Evolutionary conservation across 106 monocot species (phyloP).

Genomic region (Amphibolis antarctica): DNA sequence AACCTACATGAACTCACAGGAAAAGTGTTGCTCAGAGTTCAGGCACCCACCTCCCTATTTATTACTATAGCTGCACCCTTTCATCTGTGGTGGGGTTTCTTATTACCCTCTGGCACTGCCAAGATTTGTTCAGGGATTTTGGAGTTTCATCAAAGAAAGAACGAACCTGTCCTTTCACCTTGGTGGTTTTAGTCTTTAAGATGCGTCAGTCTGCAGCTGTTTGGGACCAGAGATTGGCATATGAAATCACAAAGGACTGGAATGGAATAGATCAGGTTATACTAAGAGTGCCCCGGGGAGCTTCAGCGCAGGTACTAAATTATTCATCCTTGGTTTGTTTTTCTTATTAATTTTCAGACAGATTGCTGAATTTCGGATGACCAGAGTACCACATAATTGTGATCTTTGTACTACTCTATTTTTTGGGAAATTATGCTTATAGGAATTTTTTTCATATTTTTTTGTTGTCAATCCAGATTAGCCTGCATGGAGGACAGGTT

Average conservation of each 20-base stretch:
- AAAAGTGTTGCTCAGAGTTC: slow-evolving; percentile 10
- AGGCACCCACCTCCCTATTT: slow-evolving; percentile 10
- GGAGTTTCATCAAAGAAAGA: no score
- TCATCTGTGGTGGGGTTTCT: no score
- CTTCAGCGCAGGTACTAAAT: slow-evolving; percentile 56
- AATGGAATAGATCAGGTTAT: slow-evolving; percentile 75
- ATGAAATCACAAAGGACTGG: slow-evolving; percentile 64
- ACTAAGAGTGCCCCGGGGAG: slow-evolving; percentile 59
- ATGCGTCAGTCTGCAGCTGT: slow-evolving; percentile 53
- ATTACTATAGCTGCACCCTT: no score
- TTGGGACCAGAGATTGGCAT: slow-evolving; percentile 44
- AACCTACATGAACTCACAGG: slow-evolving; percentile 22
- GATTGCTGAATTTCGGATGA: no score
- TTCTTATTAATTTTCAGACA: no score
- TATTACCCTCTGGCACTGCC: no score
- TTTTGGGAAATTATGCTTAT: neutral
- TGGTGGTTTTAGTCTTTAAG: neutral
- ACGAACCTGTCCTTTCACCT: neutral
- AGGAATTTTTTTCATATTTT: neutral
- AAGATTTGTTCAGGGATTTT: no score
- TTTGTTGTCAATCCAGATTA: slow-evolving; percentile 40
- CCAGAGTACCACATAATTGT: no score
- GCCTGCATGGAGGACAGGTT: slow-evolving; percentile 83
- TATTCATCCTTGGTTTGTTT: neutral
- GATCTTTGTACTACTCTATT: neutral